phyloP scores from a whole-genome alignment of 2,329 filamentous ascomycete species.

The Fusarium nelsonii region DNA sequence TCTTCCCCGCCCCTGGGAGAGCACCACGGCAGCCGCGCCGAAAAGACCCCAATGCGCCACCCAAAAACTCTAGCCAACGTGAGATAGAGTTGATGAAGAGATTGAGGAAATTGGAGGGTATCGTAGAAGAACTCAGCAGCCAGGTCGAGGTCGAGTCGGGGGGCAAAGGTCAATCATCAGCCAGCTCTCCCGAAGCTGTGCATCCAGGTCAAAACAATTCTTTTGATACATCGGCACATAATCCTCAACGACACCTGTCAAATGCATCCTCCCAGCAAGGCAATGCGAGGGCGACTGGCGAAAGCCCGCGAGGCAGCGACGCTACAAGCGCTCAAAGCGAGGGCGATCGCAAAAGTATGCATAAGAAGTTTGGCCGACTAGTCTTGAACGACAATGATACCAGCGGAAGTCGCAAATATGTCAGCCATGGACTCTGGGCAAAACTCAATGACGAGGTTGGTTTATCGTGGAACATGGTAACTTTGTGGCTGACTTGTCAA shows the following conservation, averaged over 20 bases:
- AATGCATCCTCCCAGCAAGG: constrained; percentile 31
- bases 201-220: constrained; percentile 30
- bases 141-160: constrained; percentile 69
- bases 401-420: constrained; percentile 76
- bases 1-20: constrained; percentile 80
- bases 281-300: constrained; percentile 4
- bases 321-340: constrained; percentile 53
- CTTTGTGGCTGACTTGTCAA: constrained; percentile 17
- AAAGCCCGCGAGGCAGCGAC: constrained; percentile 47
- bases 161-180: constrained; percentile 49
- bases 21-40: constrained; percentile 75
- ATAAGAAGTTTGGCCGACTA: constrained; percentile 72
- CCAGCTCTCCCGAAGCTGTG: constrained; percentile 50
- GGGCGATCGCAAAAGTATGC: constrained; percentile 44
- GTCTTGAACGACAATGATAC: constrained; percentile 79
- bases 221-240: constrained; percentile 29
- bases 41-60: constrained; percentile 72
- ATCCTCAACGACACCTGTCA: constrained; percentile 36
- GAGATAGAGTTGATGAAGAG: constrained; percentile 79
- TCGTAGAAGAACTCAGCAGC: constrained; percentile 76
- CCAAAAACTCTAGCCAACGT: constrained; percentile 70
- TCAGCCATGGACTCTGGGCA: constrained; percentile 82
- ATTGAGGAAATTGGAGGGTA: constrained; percentile 78
- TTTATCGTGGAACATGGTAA: not conserved
- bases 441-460: constrained; percentile 79